Conservation (phyloP, 139 green algal species). For the Chlamydomonas asymmetrica region DNA sequence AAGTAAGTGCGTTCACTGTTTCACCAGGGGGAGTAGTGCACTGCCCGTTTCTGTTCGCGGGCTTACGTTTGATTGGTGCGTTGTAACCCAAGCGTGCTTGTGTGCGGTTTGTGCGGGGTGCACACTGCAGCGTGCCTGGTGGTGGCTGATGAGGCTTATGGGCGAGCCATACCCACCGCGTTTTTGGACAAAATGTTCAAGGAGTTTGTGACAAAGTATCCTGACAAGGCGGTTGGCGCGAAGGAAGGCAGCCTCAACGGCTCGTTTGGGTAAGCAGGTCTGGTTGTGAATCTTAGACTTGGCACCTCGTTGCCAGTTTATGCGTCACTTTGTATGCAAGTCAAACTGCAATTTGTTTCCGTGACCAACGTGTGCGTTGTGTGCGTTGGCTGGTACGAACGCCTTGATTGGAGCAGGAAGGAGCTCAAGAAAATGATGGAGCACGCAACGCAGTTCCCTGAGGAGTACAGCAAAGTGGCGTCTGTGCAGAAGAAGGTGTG, state of each 20-base stretch:
- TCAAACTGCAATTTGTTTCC: too few species aligned
- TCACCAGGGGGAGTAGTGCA: background rate
- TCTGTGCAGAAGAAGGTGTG: slow-evolving; percentile 87
- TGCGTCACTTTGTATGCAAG: too few species aligned
- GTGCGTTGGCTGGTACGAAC: too few species aligned
- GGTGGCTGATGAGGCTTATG: slow-evolving; percentile 90
- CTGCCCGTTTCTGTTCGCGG: too few species aligned
- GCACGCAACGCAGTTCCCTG: slow-evolving; percentile 83
- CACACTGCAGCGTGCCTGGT: slow-evolving; percentile 85
- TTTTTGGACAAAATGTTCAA: slow-evolving; percentile 84
- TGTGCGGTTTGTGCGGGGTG: too few species aligned
- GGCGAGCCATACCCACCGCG: slow-evolving; percentile 88
- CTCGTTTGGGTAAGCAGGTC: slow-evolving; percentile 62
- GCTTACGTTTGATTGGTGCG: too few species aligned
- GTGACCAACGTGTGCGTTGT: too few species aligned
- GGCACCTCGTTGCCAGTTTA: too few species aligned
- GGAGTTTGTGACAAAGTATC: slow-evolving; percentile 81
- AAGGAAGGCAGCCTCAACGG: slow-evolving; percentile 58
- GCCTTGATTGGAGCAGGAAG: too few species aligned
- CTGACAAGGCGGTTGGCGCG: slow-evolving; percentile 62
- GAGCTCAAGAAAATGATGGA: slow-evolving; percentile 91
- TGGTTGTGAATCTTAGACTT: too few species aligned
- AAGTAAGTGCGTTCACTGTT: slow-evolving; percentile 64
- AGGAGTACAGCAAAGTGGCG: slow-evolving; percentile 87
- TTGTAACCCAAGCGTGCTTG: too few species aligned